Evolutionary conservation across 345 rosid genomes (phyloP).

Genomic region (Rubroshorea leprosula): DNA sequence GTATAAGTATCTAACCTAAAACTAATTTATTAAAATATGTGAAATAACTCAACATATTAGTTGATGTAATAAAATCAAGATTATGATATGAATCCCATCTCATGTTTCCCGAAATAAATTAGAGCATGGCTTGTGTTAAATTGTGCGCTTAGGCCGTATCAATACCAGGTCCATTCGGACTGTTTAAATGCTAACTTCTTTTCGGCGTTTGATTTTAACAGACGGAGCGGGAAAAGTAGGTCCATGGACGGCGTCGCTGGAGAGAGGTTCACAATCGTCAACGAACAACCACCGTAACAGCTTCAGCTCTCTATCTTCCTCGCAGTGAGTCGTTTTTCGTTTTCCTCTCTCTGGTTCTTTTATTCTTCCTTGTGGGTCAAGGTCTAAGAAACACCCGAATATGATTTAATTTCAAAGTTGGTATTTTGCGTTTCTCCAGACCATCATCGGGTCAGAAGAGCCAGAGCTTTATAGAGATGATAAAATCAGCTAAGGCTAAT

Average conservation of each 20-base stretch:
- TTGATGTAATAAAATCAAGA: too few relatives aligned
- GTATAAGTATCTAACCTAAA: too few relatives aligned
- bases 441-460: slow-evolving; percentile 45
- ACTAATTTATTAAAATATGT: too few relatives aligned
- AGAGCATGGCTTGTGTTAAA: too few relatives aligned
- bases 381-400: background rate
- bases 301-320: slow-evolving; percentile 63
- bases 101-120: too few relatives aligned
- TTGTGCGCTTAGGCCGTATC: too few relatives aligned
- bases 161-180: background rate
- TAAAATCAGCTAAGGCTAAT: slow-evolving; percentile 64
- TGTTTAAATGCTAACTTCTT: slow-evolving; percentile 8
- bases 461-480: slow-evolving; percentile 91
- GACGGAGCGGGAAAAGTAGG: slow-evolving; percentile 36
- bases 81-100: too few relatives aligned
- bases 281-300: slow-evolving; percentile 49
- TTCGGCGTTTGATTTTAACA: slow-evolving; percentile 26
- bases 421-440: slow-evolving; percentile 32
- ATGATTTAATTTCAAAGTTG: slow-evolving; percentile 6
- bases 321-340: slow-evolving; percentile 48
- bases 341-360: slow-evolving; percentile 9
- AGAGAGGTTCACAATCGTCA: slow-evolving; percentile 52
- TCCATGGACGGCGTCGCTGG: slow-evolving; percentile 47
- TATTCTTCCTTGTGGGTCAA: background rate
- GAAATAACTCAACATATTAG: too few relatives aligned